A percentile compares a stretch with the other conserved stretches of the same genome.
Conservation (phyloP, 2,329 filamentous ascomycete genomes). For the Hypoxylon sp. region DNA sequence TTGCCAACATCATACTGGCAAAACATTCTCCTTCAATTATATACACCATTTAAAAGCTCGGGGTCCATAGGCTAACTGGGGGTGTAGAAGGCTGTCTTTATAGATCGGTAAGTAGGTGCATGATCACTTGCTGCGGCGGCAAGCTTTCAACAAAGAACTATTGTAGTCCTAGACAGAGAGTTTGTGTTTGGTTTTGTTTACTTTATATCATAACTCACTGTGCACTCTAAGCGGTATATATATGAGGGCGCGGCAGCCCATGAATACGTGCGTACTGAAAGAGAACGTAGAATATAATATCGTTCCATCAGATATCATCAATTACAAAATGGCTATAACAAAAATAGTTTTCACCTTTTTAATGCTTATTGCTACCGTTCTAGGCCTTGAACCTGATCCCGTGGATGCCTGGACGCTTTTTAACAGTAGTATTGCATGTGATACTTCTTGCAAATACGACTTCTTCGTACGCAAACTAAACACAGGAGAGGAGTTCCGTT, state of each 20-base stretch:
- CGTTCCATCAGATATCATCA: neutral
- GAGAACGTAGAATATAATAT: neutral
- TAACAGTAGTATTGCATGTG: conserved; percentile 26
- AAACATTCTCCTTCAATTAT: neutral
- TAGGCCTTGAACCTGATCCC: neutral
- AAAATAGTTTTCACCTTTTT: conserved; percentile 3
- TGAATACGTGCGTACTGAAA: neutral
- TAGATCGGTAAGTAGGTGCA: neutral
- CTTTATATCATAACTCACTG: neutral
- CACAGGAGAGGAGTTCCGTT: conserved; percentile 5
- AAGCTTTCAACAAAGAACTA: neutral
- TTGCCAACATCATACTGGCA: too few relatives aligned
- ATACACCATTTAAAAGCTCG: neutral
- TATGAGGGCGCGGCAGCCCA: neutral
- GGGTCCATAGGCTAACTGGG: neutral
- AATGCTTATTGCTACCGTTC: neutral
- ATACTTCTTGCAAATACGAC: conserved; percentile 18
- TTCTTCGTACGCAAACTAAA: conserved; percentile 16
- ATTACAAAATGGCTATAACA: neutral
- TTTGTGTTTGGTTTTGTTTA: neutral
- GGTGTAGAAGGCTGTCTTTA: neutral
- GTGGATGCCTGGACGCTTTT: conserved; percentile 24
- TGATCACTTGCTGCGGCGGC: neutral
- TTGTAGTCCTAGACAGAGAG: neutral
- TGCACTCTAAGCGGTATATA: neutral